Conservation (phyloP, 768 basidiomycete genomes). For the Daedalea quercina region DNA sequence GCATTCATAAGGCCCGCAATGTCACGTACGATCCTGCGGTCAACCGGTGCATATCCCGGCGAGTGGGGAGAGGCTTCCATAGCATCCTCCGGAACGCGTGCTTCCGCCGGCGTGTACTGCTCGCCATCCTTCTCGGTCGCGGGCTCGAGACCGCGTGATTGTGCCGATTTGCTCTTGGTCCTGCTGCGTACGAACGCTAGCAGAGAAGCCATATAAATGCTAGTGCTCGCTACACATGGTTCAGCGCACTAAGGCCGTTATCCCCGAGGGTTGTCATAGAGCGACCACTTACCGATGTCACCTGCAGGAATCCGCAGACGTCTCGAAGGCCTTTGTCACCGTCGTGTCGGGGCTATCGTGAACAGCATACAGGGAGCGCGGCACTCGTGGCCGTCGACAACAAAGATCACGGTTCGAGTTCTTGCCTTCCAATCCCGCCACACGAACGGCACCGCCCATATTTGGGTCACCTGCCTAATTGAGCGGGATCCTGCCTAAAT, state of each 20-base stretch:
- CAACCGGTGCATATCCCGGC: conserved; percentile 8
- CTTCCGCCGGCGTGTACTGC: neutral
- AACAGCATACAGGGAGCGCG: neutral
- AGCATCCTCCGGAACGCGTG: neutral
- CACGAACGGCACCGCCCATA: conserved; percentile 4
- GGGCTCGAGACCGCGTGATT: neutral
- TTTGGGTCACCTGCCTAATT: neutral
- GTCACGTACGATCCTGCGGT: conserved; percentile 19
- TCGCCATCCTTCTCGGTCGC: neutral
- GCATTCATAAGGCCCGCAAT: conserved; percentile 15
- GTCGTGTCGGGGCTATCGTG: neutral
- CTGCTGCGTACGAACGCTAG: neutral
- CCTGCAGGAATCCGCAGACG: neutral
- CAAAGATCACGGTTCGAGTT: no score
- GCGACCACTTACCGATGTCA: neutral
- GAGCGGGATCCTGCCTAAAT: neutral
- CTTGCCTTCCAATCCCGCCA: neutral
- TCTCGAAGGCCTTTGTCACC: neutral
- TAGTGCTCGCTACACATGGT: neutral
- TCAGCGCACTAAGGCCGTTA: neutral
- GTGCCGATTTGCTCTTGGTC: neutral
- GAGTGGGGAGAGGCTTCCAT: neutral
- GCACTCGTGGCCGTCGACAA: no score
- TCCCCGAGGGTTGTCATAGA: neutral
- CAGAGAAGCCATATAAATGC: neutral